A percentile compares a stretch with the other conserved stretches of the same genome.
Conservation (phyloP, 257 asterid genomes). For the Ligustrum vulgare region DNA sequence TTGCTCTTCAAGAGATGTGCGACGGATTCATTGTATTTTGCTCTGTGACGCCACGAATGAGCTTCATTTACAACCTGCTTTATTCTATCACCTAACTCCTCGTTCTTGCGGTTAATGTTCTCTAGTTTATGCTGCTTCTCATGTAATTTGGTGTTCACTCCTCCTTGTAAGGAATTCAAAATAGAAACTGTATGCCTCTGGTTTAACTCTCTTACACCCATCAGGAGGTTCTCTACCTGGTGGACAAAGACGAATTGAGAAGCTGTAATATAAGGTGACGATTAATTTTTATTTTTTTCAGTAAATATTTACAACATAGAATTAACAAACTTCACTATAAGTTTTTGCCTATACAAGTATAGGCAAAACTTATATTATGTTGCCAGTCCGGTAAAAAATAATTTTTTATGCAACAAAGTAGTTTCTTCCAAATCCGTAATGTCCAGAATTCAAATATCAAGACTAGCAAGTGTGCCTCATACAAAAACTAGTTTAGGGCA, state of each 20-base stretch:
- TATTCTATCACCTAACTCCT: constrained; percentile 58
- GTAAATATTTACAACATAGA: too few relatives aligned
- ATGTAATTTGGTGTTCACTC: constrained; percentile 40
- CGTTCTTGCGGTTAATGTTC: constrained; percentile 56
- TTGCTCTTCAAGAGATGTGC: constrained; percentile 50
- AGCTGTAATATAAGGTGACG: background rate
- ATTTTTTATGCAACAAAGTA: background rate
- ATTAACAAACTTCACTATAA: too few relatives aligned
- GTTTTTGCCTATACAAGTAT: too few relatives aligned
- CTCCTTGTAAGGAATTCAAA: constrained; percentile 46
- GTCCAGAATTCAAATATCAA: background rate
- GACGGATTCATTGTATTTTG: constrained; percentile 66
- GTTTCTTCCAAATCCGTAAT: background rate
- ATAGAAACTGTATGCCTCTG: constrained; percentile 56
- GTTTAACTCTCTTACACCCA: constrained; percentile 57
- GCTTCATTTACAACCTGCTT: constrained; percentile 67
- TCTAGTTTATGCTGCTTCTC: constrained; percentile 65
- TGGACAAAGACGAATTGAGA: constrained; percentile 4
- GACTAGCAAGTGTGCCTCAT: background rate
- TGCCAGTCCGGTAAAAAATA: too few relatives aligned
- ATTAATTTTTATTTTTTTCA: background rate
- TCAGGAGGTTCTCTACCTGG: constrained; percentile 60
- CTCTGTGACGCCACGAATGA: constrained; percentile 71
- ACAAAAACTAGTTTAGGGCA: background rate
- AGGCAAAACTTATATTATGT: too few relatives aligned